Percentiles rank a stretch among this genome's conserved stretches.
These are phyloP conservation scores for Talaromyces sp. DNA, from an alignment of 2,329 filamentous ascomycete species.

Conservation along the genomic window DNA sequence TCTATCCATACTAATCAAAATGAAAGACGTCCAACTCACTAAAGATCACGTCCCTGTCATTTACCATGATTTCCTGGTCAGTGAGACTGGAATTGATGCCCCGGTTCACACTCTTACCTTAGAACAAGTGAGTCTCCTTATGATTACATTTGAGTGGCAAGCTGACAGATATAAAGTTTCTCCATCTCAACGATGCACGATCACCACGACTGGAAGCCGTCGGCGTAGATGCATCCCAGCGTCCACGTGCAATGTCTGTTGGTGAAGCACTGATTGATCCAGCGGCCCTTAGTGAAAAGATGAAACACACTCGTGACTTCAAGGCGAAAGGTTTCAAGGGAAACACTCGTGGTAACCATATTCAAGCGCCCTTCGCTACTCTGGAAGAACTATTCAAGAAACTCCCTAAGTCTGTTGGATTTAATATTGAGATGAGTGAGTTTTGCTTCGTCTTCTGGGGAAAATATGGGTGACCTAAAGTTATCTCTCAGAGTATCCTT, in stretches of 20 bases:
- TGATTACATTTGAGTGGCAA: neutral
- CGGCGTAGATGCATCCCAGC: conserved; percentile 20
- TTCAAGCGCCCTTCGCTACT: conserved; percentile 93
- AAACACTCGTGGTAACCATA: conserved; percentile 89
- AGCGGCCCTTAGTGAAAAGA: conserved; percentile 65
- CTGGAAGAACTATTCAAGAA: conserved; percentile 88
- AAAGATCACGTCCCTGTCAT: conserved; percentile 98
- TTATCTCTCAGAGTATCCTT: conserved; percentile 68
- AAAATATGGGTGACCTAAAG: neutral
- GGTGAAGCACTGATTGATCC: conserved; percentile 49
- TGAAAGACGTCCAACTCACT: conserved; percentile 86
- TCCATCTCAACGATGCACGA: conserved; percentile 70
- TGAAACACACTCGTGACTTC: conserved; percentile 96
- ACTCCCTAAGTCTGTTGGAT: conserved; percentile 77
- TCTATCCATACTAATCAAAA: neutral
- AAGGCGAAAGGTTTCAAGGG: conserved; percentile 94
- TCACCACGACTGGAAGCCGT: conserved; percentile 22
- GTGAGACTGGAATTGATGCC: conserved; percentile 94
- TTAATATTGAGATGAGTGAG: conserved; percentile 93
- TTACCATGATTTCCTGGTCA: conserved; percentile 97
- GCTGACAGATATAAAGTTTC: conserved; percentile 51
- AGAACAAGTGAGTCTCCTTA: conserved; percentile 58
- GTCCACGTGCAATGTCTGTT: conserved; percentile 58
- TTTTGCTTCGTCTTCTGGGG: conserved; percentile 15
- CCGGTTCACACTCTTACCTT: conserved; percentile 92